These are phyloP conservation scores for Pseudopithomyces chartarum DNA, from an alignment of 2,329 filamentous ascomycete species.

Conservation along the genomic window DNA sequence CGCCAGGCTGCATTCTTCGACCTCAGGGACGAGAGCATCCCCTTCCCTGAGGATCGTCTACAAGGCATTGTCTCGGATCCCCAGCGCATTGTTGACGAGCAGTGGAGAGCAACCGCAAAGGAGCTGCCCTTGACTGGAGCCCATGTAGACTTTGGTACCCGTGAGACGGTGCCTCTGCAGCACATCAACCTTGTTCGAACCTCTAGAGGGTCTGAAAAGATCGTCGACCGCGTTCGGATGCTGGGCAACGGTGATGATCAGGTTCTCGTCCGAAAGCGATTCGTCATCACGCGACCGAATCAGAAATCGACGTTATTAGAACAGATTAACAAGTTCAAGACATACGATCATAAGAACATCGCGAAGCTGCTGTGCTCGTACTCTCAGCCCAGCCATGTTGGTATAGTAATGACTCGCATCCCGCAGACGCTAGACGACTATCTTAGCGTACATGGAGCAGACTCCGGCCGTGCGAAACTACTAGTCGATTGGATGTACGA, in stretches of 20 bases:
- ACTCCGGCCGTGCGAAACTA: slow-evolving; percentile 37
- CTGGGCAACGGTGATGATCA: slow-evolving; percentile 40
- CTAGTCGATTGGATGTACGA: slow-evolving; percentile 49
- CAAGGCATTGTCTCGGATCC: slow-evolving; percentile 46
- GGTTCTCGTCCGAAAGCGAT: slow-evolving; percentile 43
- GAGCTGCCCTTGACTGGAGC: slow-evolving; percentile 43
- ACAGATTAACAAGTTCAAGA: slow-evolving; percentile 44
- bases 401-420: slow-evolving; percentile 38
- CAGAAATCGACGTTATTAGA: slow-evolving; percentile 43
- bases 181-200: slow-evolving; percentile 37
- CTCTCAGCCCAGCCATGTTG: slow-evolving; percentile 42
- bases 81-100: slow-evolving; percentile 44
- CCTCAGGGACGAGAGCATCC: slow-evolving; percentile 44
- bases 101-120: slow-evolving; percentile 48
- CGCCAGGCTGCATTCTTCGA: slow-evolving; percentile 45
- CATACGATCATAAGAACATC: slow-evolving; percentile 47
- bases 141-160: slow-evolving; percentile 44
- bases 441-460: slow-evolving; percentile 33
- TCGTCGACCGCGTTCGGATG: slow-evolving; percentile 42
- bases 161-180: slow-evolving; percentile 44
- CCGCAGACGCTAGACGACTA: slow-evolving; percentile 47
- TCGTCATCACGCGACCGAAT: slow-evolving; percentile 39
- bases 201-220: slow-evolving; percentile 41
- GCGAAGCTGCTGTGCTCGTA: slow-evolving; percentile 46
- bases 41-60: slow-evolving; percentile 43